These are phyloP conservation scores for Cladosporium colombiae DNA, from an alignment of 2,329 filamentous ascomycete species.

Conservation along the genomic window DNA sequence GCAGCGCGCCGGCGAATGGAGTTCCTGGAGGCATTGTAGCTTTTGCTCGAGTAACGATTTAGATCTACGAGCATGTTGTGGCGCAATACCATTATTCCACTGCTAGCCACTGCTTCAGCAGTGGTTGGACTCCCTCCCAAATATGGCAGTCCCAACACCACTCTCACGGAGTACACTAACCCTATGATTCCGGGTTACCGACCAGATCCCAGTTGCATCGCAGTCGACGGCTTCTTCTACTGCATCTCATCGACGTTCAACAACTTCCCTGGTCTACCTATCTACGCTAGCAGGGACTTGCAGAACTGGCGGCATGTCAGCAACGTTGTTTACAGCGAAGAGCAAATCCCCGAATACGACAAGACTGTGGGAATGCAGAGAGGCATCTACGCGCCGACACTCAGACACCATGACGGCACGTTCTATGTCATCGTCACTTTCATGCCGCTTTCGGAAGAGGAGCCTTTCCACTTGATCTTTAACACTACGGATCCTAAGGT, in stretches of 20 bases:
- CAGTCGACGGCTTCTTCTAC: constrained; percentile 43
- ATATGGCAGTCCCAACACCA: constrained; percentile 15
- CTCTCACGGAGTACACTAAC: constrained; percentile 38
- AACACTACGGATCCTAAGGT: constrained; percentile 42
- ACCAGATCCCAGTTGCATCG: constrained; percentile 49
- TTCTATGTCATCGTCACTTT: constrained; percentile 38
- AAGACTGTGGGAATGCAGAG: constrained; percentile 39
- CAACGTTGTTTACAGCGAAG: constrained; percentile 39
- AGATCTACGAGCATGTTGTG: constrained; percentile 9
- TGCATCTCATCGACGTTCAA: constrained; percentile 47
- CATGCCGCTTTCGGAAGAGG: constrained; percentile 1
- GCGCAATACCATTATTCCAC: not conserved
- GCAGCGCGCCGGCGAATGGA: not conserved
- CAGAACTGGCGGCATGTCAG: constrained; percentile 43
- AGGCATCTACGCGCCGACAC: constrained; percentile 44
- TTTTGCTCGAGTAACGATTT: not conserved
- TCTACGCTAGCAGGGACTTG: constrained; percentile 48
- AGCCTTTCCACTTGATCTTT: constrained; percentile 45
- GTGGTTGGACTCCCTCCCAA: constrained; percentile 6
- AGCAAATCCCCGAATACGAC: constrained; percentile 42
- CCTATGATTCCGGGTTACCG: constrained; percentile 51
- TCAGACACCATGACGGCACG: constrained; percentile 41
- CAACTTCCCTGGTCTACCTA: constrained; percentile 46
- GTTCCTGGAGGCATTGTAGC: not conserved
- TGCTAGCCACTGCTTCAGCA: constrained; percentile 2